Conservation (phyloP, 108 stramenopile genomes). For the Fragilaria crotonensis region DNA sequence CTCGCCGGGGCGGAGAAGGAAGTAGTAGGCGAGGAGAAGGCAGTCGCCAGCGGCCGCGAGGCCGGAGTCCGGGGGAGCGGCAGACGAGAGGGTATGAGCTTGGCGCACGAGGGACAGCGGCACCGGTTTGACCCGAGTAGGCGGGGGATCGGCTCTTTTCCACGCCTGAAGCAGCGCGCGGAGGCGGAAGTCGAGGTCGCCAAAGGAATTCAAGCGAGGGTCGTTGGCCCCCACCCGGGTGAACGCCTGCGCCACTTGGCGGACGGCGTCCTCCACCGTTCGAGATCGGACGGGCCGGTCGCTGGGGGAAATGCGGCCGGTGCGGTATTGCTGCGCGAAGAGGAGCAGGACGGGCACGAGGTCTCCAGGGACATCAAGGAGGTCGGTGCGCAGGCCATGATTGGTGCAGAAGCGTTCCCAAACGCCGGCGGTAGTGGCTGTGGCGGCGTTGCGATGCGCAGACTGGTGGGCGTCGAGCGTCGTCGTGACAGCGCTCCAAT, state of each 20-base stretch:
- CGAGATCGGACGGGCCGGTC: no score
- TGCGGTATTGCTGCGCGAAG: conserved; percentile 24
- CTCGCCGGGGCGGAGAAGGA: conserved; percentile 29
- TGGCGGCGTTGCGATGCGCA: neutral
- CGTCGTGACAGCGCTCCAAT: conserved; percentile 17
- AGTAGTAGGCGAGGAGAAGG: conserved; percentile 20
- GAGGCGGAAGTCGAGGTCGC: no score
- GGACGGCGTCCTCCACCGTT: no score
- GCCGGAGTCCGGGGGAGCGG: neutral
- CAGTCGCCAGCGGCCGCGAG: conserved; percentile 10
- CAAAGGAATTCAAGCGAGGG: no score
- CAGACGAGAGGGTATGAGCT: neutral
- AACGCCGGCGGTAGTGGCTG: conserved; percentile 5
- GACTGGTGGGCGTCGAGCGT: neutral
- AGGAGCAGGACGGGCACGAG: conserved; percentile 33
- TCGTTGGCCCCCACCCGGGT: no score
- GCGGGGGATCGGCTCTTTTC: no score
- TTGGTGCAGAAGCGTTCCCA: conserved; percentile 15
- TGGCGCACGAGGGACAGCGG: conserved; percentile 8
- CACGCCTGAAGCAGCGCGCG: no score
- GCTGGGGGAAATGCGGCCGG: no score
- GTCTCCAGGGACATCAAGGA: conserved; percentile 17
- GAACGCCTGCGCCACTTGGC: no score
- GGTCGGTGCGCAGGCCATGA: conserved; percentile 10
- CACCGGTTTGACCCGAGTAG: conserved; percentile 46